Evolutionary conservation across 2,329 filamentous ascomycete genomes (phyloP).

Genomic region (Diplodia seriata): DNA sequence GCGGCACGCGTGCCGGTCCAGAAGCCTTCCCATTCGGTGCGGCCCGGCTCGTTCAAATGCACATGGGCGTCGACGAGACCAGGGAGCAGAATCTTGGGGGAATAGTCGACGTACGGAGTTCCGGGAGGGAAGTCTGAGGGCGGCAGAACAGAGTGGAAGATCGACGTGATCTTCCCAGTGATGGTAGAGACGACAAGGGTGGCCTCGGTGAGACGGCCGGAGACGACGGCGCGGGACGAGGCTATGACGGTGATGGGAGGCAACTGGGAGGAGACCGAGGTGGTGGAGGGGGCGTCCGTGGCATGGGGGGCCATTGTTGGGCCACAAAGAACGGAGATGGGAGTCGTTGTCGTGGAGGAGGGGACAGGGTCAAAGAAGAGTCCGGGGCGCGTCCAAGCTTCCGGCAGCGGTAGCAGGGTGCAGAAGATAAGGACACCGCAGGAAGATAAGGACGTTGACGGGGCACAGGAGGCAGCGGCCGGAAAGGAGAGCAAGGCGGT

Average conservation of each 20-base stretch:
- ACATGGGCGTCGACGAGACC: slow-evolving; percentile 97
- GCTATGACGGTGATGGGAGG: slow-evolving; percentile 75
- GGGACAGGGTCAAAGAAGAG: too few species aligned
- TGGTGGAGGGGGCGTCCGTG: slow-evolving; percentile 34
- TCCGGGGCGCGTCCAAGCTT: too few species aligned
- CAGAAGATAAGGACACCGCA: slow-evolving; percentile 18
- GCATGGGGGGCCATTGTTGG: slow-evolving; percentile 48
- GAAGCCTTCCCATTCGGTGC: slow-evolving; percentile 99
- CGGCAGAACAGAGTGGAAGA: slow-evolving; percentile 77
- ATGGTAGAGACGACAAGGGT: slow-evolving; percentile 79
- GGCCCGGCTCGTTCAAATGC: slow-evolving; percentile 94
- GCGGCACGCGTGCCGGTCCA: slow-evolving; percentile 92
- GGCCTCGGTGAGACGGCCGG: slow-evolving; percentile 77
- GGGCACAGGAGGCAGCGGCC: background rate
- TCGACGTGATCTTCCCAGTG: slow-evolving; percentile 83
- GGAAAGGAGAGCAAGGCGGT: slow-evolving; percentile 41
- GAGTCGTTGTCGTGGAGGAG: background rate
- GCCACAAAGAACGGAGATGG: background rate
- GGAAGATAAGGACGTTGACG: slow-evolving; percentile 11
- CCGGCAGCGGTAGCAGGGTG: background rate
- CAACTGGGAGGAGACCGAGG: slow-evolving; percentile 38
- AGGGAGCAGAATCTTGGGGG: slow-evolving; percentile 82
- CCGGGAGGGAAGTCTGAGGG: slow-evolving; percentile 73
- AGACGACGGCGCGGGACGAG: slow-evolving; percentile 83
- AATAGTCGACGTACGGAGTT: slow-evolving; percentile 81